These are phyloP conservation scores for Medicago ruthenica DNA, from an alignment of 306 rosid species.

Conservation along the genomic window DNA sequence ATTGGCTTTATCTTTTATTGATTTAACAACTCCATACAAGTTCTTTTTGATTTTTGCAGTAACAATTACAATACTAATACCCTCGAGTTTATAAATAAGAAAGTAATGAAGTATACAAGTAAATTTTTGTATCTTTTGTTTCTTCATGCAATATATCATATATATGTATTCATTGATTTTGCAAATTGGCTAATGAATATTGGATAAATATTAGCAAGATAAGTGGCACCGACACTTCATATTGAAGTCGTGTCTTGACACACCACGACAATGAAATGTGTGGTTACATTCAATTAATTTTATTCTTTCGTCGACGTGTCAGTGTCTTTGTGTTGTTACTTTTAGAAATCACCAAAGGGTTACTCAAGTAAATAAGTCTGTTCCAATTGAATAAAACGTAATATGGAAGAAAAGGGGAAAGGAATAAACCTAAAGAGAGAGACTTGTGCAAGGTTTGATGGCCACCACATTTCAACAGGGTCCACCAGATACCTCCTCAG, in stretches of 20 bases:
- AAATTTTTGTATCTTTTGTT: no score
- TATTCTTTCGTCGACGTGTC: not conserved
- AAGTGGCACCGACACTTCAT: not conserved
- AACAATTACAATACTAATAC: no score
- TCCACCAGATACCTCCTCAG: slow-evolving; percentile 92
- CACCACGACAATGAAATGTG: not conserved
- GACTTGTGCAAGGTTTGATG: slow-evolving; percentile 96
- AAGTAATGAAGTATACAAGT: no score
- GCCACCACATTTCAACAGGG: slow-evolving; percentile 99
- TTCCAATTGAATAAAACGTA: not conserved
- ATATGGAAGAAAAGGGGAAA: slow-evolving; percentile 19
- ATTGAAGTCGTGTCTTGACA: not conserved
- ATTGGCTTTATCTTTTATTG: slow-evolving; percentile 36
- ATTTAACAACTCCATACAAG: slow-evolving; percentile 19
- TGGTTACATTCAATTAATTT: not conserved
- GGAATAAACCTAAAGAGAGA: slow-evolving; percentile 84
- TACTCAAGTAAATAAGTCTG: not conserved
- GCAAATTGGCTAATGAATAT: not conserved
- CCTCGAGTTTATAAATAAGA: no score
- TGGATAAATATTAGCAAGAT: slow-evolving; percentile 5
- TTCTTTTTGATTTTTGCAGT: slow-evolving; percentile 12
- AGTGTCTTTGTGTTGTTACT: not conserved
- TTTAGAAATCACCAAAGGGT: not conserved
- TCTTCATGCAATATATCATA: no score
- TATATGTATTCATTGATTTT: not conserved